A percentile compares a stretch with the other conserved stretches of the same genome.
Conservation (phyloP, 257 asterid species). For the Solanum habrochaites region DNA sequence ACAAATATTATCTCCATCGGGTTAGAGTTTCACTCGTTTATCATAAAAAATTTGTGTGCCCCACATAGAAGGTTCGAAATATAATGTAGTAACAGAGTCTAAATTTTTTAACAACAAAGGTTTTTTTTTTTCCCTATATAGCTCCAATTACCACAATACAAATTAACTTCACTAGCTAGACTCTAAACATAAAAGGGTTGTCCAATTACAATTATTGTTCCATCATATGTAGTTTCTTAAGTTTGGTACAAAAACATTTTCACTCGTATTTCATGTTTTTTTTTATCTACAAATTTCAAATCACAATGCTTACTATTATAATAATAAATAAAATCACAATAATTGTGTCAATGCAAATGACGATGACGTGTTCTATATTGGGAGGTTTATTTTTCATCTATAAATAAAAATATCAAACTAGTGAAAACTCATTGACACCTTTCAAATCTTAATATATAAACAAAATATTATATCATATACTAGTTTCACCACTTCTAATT, state of each 20-base stretch:
- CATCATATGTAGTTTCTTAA: not conserved
- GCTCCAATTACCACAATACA: not conserved
- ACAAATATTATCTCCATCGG: not conserved
- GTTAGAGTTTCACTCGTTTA: not conserved
- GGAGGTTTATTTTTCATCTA: not conserved
- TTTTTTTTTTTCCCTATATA: not conserved
- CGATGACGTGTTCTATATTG: not conserved
- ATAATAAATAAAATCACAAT: not conserved
- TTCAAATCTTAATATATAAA: not conserved
- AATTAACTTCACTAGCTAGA: not conserved
- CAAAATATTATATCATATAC: not conserved
- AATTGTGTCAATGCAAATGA: not conserved
- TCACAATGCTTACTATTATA: not conserved
- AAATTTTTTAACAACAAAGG: not conserved
- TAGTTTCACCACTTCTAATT: not conserved
- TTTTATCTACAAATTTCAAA: not conserved
- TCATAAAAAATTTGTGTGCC: not conserved
- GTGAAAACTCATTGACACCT: not conserved
- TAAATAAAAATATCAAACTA: not conserved
- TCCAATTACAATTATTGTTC: not conserved
- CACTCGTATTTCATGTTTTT: not conserved
- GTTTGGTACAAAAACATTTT: not conserved
- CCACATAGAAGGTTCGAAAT: not conserved
- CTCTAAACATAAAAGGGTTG: not conserved
- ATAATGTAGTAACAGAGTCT: no score